phyloP scores from a whole-genome alignment of 768 basidiomycete genomes.

The Leccinum uliginosum region DNA sequence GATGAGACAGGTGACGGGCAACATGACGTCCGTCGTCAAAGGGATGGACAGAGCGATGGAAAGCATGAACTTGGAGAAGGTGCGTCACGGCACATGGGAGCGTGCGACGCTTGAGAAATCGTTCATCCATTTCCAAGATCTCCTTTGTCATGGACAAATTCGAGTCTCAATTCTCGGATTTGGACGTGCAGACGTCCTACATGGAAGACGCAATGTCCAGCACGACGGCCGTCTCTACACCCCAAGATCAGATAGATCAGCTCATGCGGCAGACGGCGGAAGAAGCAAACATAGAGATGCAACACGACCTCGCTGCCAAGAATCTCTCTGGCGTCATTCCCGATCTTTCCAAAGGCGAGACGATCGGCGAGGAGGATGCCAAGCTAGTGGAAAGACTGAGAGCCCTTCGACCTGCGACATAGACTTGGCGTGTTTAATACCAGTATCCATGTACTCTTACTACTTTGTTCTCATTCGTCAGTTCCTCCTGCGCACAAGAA shows the following conservation, averaged over 20 bases:
- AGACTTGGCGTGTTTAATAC: slow-evolving; percentile 1
- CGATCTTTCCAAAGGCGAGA: slow-evolving; percentile 49
- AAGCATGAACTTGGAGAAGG: slow-evolving; percentile 96
- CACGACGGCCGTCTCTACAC: slow-evolving; percentile 88
- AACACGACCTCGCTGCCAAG: slow-evolving; percentile 79
- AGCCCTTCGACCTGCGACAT: slow-evolving; percentile 79
- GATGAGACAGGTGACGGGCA: slow-evolving; percentile 94
- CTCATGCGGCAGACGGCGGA: slow-evolving; percentile 94
- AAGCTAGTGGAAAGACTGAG: slow-evolving; percentile 83
- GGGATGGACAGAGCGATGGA: slow-evolving; percentile 99
- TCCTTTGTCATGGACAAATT: slow-evolving; percentile 99
- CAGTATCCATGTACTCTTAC: slow-evolving; percentile 11
- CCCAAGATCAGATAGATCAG: slow-evolving; percentile 94
- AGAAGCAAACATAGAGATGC: slow-evolving; percentile 92
- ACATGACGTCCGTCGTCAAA: slow-evolving; percentile 93
- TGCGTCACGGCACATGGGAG: slow-evolving; percentile 35
- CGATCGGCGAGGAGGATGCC: slow-evolving; percentile 69
- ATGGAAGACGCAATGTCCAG: slow-evolving; percentile 97
- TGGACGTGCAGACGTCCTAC: slow-evolving; percentile 96
- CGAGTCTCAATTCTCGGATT: slow-evolving; percentile 91
- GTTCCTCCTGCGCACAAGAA: not conserved
- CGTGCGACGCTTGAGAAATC: not conserved
- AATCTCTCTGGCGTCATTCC: slow-evolving; percentile 53
- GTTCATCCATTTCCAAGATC: slow-evolving; percentile 51
- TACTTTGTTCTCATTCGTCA: not conserved